These are phyloP conservation scores for Globisporangium cederbergense DNA, from an alignment of 352 stramenopile genomes.

Conservation along the genomic window DNA sequence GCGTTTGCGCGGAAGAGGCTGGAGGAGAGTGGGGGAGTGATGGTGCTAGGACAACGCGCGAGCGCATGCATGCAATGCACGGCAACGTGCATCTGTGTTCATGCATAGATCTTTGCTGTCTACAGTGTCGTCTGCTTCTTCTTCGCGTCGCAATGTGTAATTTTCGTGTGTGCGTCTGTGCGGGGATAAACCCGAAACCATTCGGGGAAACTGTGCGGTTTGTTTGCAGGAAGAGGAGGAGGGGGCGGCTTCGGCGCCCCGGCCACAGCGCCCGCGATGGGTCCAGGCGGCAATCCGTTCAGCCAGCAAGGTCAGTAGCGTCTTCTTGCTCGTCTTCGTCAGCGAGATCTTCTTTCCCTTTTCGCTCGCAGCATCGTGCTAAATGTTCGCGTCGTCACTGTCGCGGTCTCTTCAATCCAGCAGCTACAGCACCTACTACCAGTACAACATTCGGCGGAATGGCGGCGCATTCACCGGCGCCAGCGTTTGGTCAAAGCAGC, in stretches of 20 bases:
- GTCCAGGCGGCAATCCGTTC: conserved; percentile 30
- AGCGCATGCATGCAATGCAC: not conserved
- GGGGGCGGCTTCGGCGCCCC: conserved; percentile 5
- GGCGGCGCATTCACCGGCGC: conserved; percentile 11
- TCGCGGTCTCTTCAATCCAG: not conserved
- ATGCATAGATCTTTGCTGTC: not conserved
- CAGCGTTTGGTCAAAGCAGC: conserved; percentile 33
- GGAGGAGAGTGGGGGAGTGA: no score
- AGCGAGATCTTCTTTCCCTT: no score
- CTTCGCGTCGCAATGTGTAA: not conserved
- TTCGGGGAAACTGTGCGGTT: not conserved
- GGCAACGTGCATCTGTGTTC: no score
- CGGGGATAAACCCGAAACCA: not conserved
- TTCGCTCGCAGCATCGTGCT: not conserved
- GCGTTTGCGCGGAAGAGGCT: no score
- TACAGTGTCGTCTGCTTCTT: not conserved
- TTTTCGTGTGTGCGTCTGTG: not conserved
- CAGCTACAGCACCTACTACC: conserved; percentile 6
- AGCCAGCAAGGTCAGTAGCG: conserved; percentile 33
- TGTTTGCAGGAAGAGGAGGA: not conserved
- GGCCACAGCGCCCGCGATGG: not conserved
- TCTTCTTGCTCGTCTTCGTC: not conserved
- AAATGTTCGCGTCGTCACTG: not conserved
- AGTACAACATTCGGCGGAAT: conserved; percentile 32
- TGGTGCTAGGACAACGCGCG: not conserved